Evolutionary conservation across 306 rosid species (phyloP).

Genomic region (Pterocarpus macrocarpus): DNA sequence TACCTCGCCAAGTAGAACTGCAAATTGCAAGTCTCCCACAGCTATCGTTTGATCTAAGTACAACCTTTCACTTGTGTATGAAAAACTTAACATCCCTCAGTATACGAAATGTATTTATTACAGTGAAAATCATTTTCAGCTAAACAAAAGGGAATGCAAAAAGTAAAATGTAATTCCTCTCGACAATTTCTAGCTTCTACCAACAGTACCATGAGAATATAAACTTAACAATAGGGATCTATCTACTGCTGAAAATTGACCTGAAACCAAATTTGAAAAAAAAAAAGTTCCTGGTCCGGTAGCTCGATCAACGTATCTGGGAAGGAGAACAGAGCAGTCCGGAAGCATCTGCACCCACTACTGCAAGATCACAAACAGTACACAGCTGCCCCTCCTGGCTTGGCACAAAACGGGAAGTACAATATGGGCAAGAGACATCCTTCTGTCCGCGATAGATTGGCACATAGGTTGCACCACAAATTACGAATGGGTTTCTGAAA

Average conservation of each 20-base stretch:
- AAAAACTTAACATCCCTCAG: conserved; percentile 49
- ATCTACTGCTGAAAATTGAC: conserved; percentile 55
- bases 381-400: conserved; percentile 83
- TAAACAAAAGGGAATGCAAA: conserved; percentile 42
- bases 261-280: conserved; percentile 46
- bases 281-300: conserved; percentile 40
- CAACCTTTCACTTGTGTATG: conserved; percentile 47
- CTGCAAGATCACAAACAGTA: conserved; percentile 87
- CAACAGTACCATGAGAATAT: conserved; percentile 41
- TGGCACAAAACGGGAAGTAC: conserved; percentile 88
- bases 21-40: conserved; percentile 6
- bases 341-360: conserved; percentile 91
- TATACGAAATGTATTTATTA: conserved; percentile 43
- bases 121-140: conserved; percentile 45
- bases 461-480: conserved; percentile 91
- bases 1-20: conserved; percentile 44
- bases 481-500: conserved; percentile 92
- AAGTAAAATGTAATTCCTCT: conserved; percentile 43
- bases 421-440: conserved; percentile 86
- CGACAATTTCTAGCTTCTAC: conserved; percentile 46
- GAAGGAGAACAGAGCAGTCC: conserved; percentile 88
- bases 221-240: conserved; percentile 36
- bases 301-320: conserved; percentile 75
- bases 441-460: conserved; percentile 94
- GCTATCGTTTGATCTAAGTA: conserved; percentile 46